These are phyloP conservation scores for Vachellia collinsii DNA, from an alignment of 306 rosid genomes.

Conservation along the genomic window DNA sequence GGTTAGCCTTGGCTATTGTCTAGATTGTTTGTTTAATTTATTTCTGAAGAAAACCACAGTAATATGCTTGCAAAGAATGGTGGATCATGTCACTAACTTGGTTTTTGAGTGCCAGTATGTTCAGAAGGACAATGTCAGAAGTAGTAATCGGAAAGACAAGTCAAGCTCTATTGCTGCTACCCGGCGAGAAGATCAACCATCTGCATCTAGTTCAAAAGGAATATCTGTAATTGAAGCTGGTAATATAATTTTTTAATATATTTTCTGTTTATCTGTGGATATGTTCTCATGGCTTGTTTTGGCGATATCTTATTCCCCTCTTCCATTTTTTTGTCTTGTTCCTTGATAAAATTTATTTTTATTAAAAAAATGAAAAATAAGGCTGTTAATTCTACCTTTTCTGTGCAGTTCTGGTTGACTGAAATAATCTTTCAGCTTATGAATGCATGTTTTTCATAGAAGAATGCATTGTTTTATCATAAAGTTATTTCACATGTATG, in stretches of 20 bases:
- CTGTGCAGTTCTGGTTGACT: not conserved
- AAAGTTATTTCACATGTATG: not conserved
- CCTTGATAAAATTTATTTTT: not conserved
- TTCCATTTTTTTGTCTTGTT: not conserved
- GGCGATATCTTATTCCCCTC: not conserved
- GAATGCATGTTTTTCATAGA: not conserved
- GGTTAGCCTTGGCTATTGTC: not conserved
- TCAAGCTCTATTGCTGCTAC: constrained; percentile 60
- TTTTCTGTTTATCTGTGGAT: not conserved
- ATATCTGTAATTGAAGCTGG: constrained; percentile 60
- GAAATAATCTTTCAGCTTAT: constrained; percentile 27
- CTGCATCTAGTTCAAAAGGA: constrained; percentile 60
- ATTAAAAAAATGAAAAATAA: not conserved
- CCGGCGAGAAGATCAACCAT: constrained; percentile 65
- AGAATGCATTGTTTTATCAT: constrained; percentile 2
- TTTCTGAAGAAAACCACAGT: constrained; percentile 22
- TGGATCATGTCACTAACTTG: constrained; percentile 12
- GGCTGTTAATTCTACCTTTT: not conserved
- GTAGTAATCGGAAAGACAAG: constrained; percentile 63
- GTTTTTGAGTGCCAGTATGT: constrained; percentile 72
- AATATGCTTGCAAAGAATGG: constrained; percentile 29
- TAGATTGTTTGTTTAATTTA: constrained; percentile 5
- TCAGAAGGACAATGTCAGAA: constrained; percentile 69
- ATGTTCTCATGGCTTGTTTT: not conserved
- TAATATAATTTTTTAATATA: constrained; percentile 30